Percentiles rank a stretch among this genome's conserved stretches.
Conservation (phyloP, 129 eudicot genomes). For the Glebionis coronaria region DNA sequence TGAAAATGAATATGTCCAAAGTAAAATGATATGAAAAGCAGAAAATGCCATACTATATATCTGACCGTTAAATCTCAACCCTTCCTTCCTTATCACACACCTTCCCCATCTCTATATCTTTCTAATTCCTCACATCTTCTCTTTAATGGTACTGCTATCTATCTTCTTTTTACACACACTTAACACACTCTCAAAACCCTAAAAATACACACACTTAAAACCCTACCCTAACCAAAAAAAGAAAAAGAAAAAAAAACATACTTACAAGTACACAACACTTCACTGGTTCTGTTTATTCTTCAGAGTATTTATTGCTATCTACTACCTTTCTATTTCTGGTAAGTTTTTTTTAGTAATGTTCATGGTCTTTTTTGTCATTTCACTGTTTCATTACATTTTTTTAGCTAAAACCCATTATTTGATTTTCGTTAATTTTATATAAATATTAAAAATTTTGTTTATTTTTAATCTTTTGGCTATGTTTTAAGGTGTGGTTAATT, state of each 20-base stretch:
- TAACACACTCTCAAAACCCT: conserved; percentile 31
- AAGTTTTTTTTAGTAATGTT: conserved; percentile 23
- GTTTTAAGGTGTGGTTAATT: conserved; percentile 8
- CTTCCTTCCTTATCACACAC: conserved; percentile 98
- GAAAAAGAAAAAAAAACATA: background rate
- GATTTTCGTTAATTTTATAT: background rate
- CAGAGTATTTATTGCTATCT: conserved; percentile 18
- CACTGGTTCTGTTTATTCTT: conserved; percentile 24
- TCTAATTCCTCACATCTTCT: conserved; percentile 23
- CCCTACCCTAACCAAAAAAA: conserved; percentile 22
- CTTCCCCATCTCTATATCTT: conserved; percentile 18
- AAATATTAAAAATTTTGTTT: background rate
- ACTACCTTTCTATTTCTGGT: conserved; percentile 32
- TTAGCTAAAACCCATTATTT: conserved; percentile 6
- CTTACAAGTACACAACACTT: background rate
- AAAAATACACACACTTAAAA: conserved; percentile 31
- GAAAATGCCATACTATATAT: conserved; percentile 65
- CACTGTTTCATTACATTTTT: conserved; percentile 15
- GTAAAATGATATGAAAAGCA: conserved; percentile 33
- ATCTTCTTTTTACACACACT: conserved; percentile 14
- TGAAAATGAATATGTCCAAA: conserved; percentile 23
- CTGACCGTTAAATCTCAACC: conserved; percentile 96
- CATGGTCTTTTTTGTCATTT: conserved; percentile 33
- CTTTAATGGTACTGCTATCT: conserved; percentile 32
- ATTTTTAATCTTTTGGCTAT: conserved; percentile 12